These are phyloP conservation scores for Hemerocallis citrina DNA, from an alignment of 106 monocot species.

Conservation along the genomic window DNA sequence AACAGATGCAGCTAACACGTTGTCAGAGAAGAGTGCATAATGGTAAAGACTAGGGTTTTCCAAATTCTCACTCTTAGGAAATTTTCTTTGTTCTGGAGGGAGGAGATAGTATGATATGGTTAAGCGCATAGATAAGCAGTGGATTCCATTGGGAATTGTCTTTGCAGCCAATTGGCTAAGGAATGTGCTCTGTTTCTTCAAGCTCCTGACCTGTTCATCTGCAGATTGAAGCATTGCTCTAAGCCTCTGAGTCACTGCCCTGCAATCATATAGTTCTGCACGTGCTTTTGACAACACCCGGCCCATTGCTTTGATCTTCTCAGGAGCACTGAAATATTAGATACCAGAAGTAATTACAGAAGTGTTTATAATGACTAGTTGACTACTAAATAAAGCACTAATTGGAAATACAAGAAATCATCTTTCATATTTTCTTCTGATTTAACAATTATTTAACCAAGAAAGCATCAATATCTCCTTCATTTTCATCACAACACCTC, in stretches of 20 bases:
- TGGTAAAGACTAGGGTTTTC: constrained; percentile 61
- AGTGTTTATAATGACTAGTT: constrained; percentile 31
- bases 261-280: constrained; percentile 57
- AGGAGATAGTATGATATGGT: constrained; percentile 69
- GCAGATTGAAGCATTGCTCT: constrained; percentile 75
- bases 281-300: constrained; percentile 62
- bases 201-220: constrained; percentile 57
- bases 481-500: too few relatives aligned
- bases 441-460: too few relatives aligned
- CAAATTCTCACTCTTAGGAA: constrained; percentile 57
- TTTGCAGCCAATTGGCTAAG: constrained; percentile 76
- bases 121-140: constrained; percentile 69
- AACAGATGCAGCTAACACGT: constrained; percentile 76
- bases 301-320: constrained; percentile 65
- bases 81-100: constrained; percentile 54
- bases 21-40: constrained; percentile 80
- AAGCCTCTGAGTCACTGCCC: constrained; percentile 41
- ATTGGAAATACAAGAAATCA: constrained; percentile 39
- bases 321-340: constrained; percentile 38
- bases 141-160: constrained; percentile 72
- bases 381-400: constrained; percentile 33
- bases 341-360: constrained; percentile 9
- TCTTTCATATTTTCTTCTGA: background rate
- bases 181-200: constrained; percentile 76
- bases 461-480: too few relatives aligned